Evolutionary conservation across 768 basidiomycete genomes (phyloP), one percentile per base, ranked within the genome.

Genomic region (Asterophora lycoperdoides): DNA sequence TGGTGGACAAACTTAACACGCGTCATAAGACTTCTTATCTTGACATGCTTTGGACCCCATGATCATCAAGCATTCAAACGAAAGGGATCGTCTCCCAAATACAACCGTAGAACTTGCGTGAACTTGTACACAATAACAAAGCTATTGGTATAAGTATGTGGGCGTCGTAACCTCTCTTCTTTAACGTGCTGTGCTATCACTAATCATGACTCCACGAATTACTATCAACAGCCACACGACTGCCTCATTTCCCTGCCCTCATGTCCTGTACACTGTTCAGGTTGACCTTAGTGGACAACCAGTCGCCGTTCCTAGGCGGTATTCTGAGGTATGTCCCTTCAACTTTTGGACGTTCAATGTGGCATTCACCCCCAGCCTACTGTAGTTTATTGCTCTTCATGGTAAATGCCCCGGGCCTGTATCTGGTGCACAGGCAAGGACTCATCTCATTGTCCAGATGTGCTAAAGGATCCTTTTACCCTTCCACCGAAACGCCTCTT

Each of bases 401-500:
- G 58, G 61, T 62, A 49, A 33, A 41, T 46, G 1, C 8, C 26
- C 17, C n/a, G n/a, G n/a, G n/a, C 9, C 23, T 10, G 17, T 14
- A 7, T 19, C 33, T 28, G 10, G 8, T 19, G 6, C 4, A 5
- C 15, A 40, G 29, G 15, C 23, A n/a, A 30, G n/a, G 28, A 18
- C 40, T 33, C 14, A 36, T 19, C 5, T 5, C 10, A 35, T 43
- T 7, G 23, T 45, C n/a, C 43, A 61, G 63, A 63, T n/a, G 56
- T 64, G n/a, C 60, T 78, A 20, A 62, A 64, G 37, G 70, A 75
- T 50, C 60, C 66, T 0, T 71, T 65, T 50, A 46, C 57, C 9
- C 70, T 81, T 8, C 78, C 80, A 9, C 75, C 78, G 3, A 79
- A 77, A 62, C 73, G 74, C n/a, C 63, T 74, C 17, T 60, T 80